Evolutionary conservation across 2,329 filamentous ascomycete genomes (phyloP).

Genomic region (Tricladium varicosporioides): DNA sequence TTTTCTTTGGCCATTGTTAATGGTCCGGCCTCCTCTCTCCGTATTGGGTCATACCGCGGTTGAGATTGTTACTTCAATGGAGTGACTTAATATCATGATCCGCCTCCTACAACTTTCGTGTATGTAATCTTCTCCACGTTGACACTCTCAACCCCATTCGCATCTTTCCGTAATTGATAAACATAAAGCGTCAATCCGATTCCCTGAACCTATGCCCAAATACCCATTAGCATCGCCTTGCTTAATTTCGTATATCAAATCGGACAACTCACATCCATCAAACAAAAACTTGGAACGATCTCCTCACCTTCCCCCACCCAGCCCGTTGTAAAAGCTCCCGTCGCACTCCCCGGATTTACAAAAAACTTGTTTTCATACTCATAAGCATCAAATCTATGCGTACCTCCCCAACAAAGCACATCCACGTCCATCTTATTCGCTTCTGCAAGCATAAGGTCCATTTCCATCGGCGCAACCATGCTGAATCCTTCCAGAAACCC

Average conservation of each 20-base stretch:
- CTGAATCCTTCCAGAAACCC: conserved; percentile 69
- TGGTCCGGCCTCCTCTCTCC: too few relatives aligned
- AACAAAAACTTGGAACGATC: conserved; percentile 84
- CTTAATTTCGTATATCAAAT: not conserved
- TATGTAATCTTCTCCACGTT: conserved; percentile 85
- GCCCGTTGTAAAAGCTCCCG: conserved; percentile 59
- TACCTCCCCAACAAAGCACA: conserved; percentile 67
- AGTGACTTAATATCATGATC: conserved; percentile 24
- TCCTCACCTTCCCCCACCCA: conserved; percentile 64
- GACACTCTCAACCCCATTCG: conserved; percentile 73
- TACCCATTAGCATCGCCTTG: conserved; percentile 22
- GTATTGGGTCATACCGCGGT: too few relatives aligned
- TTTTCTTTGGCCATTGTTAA: too few relatives aligned
- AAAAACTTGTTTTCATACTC: conserved; percentile 76
- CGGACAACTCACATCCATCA: conserved; percentile 83
- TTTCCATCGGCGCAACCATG: conserved; percentile 61
- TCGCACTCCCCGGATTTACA: conserved; percentile 66
- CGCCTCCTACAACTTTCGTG: conserved; percentile 60
- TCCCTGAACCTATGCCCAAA: conserved; percentile 73
- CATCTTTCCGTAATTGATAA: conserved; percentile 79
- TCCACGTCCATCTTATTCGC: conserved; percentile 68
- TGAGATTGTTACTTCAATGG: too few relatives aligned
- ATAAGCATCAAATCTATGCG: conserved; percentile 67
- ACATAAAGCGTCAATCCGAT: conserved; percentile 95
- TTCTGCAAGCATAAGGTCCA: conserved; percentile 64